Percentiles rank a stretch among this genome's conserved stretches.
Evolutionary conservation across 768 basidiomycete genomes (phyloP).

Genomic region (Dentipellis fragilis): DNA sequence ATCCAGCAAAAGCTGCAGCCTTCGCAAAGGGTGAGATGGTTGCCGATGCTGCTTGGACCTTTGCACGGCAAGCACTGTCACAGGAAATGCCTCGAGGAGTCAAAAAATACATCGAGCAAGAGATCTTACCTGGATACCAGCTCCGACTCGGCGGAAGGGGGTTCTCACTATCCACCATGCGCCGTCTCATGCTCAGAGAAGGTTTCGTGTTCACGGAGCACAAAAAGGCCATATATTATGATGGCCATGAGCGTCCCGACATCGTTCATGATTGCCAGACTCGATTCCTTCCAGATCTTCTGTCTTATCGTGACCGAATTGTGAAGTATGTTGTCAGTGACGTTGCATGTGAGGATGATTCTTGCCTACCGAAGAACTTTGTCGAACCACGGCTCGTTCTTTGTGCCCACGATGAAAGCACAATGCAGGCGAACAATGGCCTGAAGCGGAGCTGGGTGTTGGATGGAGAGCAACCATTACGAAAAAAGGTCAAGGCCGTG

Average conservation of each 20-base stretch:
- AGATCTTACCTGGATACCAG: constrained; percentile 8
- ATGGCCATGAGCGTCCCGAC: constrained; percentile 16
- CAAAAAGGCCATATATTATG: constrained; percentile 11
- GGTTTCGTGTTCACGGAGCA: constrained; percentile 5
- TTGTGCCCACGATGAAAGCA: constrained; percentile 30
- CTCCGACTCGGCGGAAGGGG: constrained; percentile 17
- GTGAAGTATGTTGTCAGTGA: constrained; percentile 10
- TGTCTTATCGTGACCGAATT: background rate
- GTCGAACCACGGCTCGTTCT: constrained; percentile 16
- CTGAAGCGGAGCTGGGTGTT: constrained; percentile 25
- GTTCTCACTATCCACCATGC: constrained; percentile 23
- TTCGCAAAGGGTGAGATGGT: constrained; percentile 9
- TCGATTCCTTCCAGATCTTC: constrained; percentile 4
- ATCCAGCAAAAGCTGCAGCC: constrained; percentile 9
- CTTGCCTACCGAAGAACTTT: constrained; percentile 2
- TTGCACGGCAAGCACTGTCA: background rate
- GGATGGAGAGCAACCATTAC: constrained; percentile 23
- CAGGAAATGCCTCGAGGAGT: constrained; percentile 14
- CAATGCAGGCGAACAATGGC: constrained; percentile 28
- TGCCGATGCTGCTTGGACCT: constrained; percentile 5
- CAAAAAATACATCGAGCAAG: constrained; percentile 8
- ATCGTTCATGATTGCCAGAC: constrained; percentile 11
- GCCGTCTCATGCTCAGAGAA: constrained; percentile 19
- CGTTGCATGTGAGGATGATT: constrained; percentile 4
- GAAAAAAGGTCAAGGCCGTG: constrained; percentile 30